phyloP scores from a whole-genome alignment of 352 stramenopile species.

The Phytopythium vexans region DNA sequence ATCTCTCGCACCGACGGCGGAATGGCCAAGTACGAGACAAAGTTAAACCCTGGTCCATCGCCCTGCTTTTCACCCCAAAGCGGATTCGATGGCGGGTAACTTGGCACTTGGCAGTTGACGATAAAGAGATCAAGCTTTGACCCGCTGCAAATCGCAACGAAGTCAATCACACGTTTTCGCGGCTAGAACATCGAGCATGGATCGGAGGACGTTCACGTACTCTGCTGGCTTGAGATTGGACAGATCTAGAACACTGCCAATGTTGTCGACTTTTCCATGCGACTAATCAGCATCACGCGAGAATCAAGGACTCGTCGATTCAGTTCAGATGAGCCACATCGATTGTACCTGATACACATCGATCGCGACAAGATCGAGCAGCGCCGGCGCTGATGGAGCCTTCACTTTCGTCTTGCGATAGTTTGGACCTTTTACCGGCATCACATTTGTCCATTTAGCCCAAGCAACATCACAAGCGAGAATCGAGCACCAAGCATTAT shows the following conservation, averaged over 20 bases:
- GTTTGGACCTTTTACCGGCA: constrained; percentile 45
- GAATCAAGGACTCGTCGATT: not conserved
- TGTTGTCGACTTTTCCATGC: constrained; percentile 65
- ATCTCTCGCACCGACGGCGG: constrained; percentile 46
- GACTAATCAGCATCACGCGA: constrained; percentile 31
- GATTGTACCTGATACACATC: constrained; percentile 64
- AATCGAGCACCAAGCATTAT: not conserved
- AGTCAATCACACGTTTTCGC: not conserved
- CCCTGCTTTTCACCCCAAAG: constrained; percentile 77
- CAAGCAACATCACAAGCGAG: not conserved
- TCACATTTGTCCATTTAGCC: too few species aligned
- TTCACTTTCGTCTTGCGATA: constrained; percentile 79
- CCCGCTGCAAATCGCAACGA: constrained; percentile 8
- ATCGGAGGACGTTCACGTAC: constrained; percentile 9
- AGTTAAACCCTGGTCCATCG: constrained; percentile 76
- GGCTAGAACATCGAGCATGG: not conserved
- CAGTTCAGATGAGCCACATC: not conserved
- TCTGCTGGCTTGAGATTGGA: constrained; percentile 28
- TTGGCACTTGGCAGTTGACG: constrained; percentile 84
- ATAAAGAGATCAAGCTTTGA: constrained; percentile 62
- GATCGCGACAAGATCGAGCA: constrained; percentile 62
- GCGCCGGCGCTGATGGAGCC: constrained; percentile 43
- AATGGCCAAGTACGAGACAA: constrained; percentile 78
- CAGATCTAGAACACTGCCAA: constrained; percentile 67
- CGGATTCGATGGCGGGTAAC: constrained; percentile 78